phyloP scores from a whole-genome alignment of 768 basidiomycete genomes.

The Tylopilus sp. region DNA sequence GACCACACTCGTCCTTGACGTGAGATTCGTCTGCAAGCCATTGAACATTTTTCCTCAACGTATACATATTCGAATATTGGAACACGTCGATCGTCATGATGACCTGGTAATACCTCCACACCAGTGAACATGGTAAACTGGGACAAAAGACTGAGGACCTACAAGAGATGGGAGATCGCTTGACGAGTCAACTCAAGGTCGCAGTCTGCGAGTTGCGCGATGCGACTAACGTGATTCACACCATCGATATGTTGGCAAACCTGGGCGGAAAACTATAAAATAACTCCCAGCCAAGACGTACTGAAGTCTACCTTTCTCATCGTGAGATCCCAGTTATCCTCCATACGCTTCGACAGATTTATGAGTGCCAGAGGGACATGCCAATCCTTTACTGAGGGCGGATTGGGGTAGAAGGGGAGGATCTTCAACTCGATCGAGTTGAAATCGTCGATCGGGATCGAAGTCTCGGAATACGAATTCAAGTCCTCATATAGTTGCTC shows the following conservation, averaged over 20 bases:
- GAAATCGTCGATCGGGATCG: conserved; percentile 85
- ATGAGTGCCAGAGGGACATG: conserved; percentile 91
- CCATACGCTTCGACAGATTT: conserved; percentile 72
- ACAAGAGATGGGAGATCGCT: conserved; percentile 92
- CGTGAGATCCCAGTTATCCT: conserved; percentile 96
- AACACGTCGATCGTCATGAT: conserved; percentile 97
- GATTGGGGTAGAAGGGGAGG: conserved; percentile 96
- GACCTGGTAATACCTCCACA: conserved; percentile 85
- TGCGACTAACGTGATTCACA: conserved; percentile 84
- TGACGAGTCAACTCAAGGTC: conserved; percentile 78
- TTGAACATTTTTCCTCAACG: conserved; percentile 79
- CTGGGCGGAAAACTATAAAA: conserved; percentile 22
- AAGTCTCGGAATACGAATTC: conserved; percentile 96
- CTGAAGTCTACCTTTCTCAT: conserved; percentile 70
- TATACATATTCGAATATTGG: conserved; percentile 98
- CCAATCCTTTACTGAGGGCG: conserved; percentile 88
- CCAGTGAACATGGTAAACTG: neutral
- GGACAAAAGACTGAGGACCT: conserved; percentile 25
- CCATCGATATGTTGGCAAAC: conserved; percentile 85
- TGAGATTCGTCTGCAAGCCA: conserved; percentile 83
- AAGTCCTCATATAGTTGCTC: conserved; percentile 97
- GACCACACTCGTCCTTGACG: conserved; percentile 87
- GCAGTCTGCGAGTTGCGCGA: conserved; percentile 89
- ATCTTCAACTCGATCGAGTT: conserved; percentile 96
- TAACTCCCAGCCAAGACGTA: neutral